A percentile compares a stretch with the other conserved stretches of the same genome.
Conservation (phyloP, 164 flowering plant genomes). For the Vitis vinifera region ASM3070453v1 NC_081815.1:3363001-3363500, state of each 20-base stretch:
- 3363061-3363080: constrained; percentile 4
- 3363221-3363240: neutral
- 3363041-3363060: constrained; percentile 9
- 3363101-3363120: constrained; percentile 3
- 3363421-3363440: too few relatives aligned
- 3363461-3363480: too few relatives aligned
- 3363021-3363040: constrained; percentile 9
- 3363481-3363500: too few relatives aligned
- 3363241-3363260: neutral
- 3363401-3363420: too few relatives aligned
- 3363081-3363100: constrained; percentile 3
- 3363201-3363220: neutral
- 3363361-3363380: too few relatives aligned
- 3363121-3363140: neutral
- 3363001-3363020: constrained; percentile 14
- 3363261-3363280: neutral
- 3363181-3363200: neutral
- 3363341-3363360: neutral
- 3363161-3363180: neutral
- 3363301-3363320: neutral
- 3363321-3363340: neutral
- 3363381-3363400: too few relatives aligned
- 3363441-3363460: too few relatives aligned
- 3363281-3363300: neutral
- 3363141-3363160: neutral